Evolutionary conservation across 345 rosid species (phyloP).

Genomic region (Eucalyptus pauciflora): DNA sequence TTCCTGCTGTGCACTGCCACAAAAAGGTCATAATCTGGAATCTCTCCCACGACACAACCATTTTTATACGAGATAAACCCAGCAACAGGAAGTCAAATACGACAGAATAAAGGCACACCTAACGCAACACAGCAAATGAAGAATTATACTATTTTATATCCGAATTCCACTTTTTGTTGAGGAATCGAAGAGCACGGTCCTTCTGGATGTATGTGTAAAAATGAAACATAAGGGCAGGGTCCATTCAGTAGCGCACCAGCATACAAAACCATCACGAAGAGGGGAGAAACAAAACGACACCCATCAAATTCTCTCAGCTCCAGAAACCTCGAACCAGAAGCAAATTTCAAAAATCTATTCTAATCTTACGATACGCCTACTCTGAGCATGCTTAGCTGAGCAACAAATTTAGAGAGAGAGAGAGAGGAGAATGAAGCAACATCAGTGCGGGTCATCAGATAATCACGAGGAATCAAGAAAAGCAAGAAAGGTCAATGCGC

Average conservation of each 20-base stretch:
- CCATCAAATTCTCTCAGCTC: not conserved
- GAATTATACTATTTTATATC: rapidly evolving
- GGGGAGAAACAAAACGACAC: not conserved
- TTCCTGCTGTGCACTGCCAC: not conserved
- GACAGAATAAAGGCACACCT: not conserved
- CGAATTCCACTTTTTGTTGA: not conserved
- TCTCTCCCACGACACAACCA: not conserved
- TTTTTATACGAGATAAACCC: not conserved
- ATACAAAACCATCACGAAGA: not conserved
- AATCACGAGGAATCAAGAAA: not conserved
- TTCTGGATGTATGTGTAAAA: not conserved
- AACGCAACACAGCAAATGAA: not conserved
- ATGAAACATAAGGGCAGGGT: not conserved
- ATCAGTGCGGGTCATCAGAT: not conserved
- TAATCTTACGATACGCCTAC: not conserved
- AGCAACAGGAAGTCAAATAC: not conserved
- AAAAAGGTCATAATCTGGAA: not conserved
- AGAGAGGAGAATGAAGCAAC: not conserved
- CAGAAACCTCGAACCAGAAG: not conserved
- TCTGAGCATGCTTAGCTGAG: not conserved
- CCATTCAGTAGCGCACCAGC: not conserved
- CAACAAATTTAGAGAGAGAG: not conserved
- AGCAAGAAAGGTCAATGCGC: not conserved
- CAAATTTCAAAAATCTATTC: not conserved
- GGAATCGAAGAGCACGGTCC: not conserved